A percentile compares a stretch with the other conserved stretches of the same genome.
Evolutionary conservation across 768 basidiomycete species (phyloP).

Genomic region (Gelatoporia subvermispora): DNA sequence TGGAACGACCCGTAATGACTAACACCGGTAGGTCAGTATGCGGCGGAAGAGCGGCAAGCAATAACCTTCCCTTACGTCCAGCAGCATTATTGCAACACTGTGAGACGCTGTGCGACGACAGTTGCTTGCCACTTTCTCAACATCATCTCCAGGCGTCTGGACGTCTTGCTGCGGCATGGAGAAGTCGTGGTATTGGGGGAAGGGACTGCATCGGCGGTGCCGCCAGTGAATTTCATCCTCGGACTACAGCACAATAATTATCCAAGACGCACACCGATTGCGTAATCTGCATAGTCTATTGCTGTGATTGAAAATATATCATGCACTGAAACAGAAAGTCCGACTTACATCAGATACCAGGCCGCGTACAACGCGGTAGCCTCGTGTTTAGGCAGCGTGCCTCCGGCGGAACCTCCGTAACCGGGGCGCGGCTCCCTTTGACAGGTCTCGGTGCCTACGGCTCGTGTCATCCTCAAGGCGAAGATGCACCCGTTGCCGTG

Average conservation of each 20-base stretch:
- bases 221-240: not conserved
- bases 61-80: not conserved
- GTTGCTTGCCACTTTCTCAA: not conserved
- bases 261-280: not conserved
- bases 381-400: constrained; percentile 7
- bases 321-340: not conserved
- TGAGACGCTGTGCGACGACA: not conserved
- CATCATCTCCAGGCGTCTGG: not conserved
- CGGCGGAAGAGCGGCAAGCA: constrained; percentile 1
- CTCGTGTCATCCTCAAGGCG: constrained; percentile 22
- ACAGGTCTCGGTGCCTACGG: constrained; percentile 3
- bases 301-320: constrained; percentile 3
- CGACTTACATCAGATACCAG: not conserved
- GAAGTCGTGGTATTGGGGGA: not conserved
- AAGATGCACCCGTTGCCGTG: too few species aligned
- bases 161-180: not conserved
- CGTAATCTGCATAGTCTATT: constrained; percentile 1
- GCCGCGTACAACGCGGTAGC: constrained; percentile 9
- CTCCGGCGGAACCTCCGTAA: not conserved
- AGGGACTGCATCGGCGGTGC: not conserved
- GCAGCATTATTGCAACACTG: not conserved
- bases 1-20: constrained; percentile 48
- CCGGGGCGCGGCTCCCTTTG: not conserved
- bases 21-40: not conserved
- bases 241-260: not conserved